phyloP scores from a whole-genome alignment of 1,284 basidiomycete genomes.

The Puccinia triticina region DNA sequence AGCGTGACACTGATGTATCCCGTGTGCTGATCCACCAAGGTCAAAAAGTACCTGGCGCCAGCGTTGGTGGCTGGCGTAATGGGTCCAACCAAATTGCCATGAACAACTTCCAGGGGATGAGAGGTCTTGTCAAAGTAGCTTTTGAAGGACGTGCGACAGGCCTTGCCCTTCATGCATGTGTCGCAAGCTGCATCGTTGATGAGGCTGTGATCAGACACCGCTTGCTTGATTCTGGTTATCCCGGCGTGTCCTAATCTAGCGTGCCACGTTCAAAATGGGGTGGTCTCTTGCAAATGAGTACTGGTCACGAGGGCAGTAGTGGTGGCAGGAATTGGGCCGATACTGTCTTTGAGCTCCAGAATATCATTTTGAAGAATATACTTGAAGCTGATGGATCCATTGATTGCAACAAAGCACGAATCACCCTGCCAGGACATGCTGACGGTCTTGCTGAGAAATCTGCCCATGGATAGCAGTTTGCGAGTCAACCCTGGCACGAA shows the following conservation, averaged over 20 bases:
- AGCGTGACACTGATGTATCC: background rate
- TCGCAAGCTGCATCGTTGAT: too few species aligned
- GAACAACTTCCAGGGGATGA: background rate
- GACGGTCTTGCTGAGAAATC: too few species aligned
- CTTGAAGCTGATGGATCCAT: background rate
- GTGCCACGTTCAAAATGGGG: background rate
- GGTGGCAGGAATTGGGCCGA: too few species aligned
- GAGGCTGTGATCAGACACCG: background rate
- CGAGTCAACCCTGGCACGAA: background rate
- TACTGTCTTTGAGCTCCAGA: background rate
- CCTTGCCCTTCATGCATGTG: too few species aligned
- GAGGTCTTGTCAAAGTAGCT: background rate
- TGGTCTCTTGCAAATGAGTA: too few species aligned
- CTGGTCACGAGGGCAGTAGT: too few species aligned
- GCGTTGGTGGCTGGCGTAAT: background rate
- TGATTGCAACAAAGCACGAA: background rate
- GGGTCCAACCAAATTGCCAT: conserved; percentile 2
- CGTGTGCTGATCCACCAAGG: background rate
- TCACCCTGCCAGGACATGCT: background rate
- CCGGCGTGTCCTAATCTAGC: background rate
- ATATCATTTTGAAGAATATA: background rate
- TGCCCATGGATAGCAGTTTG: background rate
- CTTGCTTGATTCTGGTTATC: background rate
- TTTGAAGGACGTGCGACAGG: background rate
- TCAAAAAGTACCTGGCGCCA: too few species aligned